These are phyloP conservation scores for Luvunga scandens DNA, from an alignment of 345 rosid genomes.

Conservation along the genomic window DNA sequence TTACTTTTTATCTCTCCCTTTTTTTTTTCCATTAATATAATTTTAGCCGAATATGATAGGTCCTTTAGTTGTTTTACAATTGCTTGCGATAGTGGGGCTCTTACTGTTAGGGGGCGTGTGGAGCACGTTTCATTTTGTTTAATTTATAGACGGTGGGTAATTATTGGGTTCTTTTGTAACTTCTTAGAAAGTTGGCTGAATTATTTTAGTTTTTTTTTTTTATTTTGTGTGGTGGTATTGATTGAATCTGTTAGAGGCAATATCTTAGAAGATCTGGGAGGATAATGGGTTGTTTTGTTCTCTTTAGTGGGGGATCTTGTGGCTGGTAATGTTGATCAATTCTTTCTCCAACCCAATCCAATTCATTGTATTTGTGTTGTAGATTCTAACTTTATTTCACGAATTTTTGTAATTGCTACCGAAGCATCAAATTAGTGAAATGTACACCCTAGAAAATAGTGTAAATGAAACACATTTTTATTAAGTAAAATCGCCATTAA, in stretches of 20 bases:
- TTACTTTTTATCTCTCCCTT: not conserved
- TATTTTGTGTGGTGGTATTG: not conserved
- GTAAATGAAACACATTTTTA: not conserved
- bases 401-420: not conserved
- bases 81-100: not conserved
- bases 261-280: not conserved
- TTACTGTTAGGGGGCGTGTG: not conserved
- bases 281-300: not conserved
- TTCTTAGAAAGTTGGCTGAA: not conserved
- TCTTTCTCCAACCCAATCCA: not conserved
- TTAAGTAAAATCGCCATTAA: not conserved
- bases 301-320: not conserved
- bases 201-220: no score
- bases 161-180: not conserved
- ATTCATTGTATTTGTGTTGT: not conserved
- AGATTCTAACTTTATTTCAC: not conserved
- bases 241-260: not conserved
- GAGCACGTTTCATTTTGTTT: constrained; percentile 1
- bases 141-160: not conserved
- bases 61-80: not conserved
- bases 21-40: no score
- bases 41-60: not conserved
- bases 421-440: not conserved
- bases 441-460: not conserved
- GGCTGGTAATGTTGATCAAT: not conserved